Conservation (phyloP, 176 grass and related monocot genomes). For the Ensete ventricosum region DNA sequence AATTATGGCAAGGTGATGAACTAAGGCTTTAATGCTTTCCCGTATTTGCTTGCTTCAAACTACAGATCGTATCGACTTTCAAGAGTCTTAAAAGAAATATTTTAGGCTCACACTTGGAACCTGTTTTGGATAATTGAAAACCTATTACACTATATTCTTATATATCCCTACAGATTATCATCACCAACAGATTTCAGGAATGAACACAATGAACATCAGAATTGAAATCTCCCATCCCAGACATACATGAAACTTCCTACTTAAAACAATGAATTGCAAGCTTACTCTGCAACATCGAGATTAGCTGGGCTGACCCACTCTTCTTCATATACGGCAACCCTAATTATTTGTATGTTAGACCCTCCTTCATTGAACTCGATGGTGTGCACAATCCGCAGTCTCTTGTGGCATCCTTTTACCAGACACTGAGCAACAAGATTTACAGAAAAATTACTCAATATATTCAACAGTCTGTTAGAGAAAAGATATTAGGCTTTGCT, state of each 20-base stretch:
- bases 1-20: too few species aligned
- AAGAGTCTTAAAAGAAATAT: not conserved
- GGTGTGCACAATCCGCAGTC: constrained; percentile 79
- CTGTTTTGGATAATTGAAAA: not conserved
- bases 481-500: not conserved
- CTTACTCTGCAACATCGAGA: constrained; percentile 63
- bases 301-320: constrained; percentile 65
- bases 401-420: constrained; percentile 93
- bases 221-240: not conserved
- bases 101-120: not conserved
- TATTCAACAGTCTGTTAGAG: not conserved
- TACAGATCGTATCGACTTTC: not conserved
- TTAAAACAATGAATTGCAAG: not conserved
- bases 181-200: not conserved
- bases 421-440: constrained; percentile 47
- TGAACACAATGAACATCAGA: not conserved
- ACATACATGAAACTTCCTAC: not conserved
- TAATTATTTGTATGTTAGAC: constrained; percentile 69
- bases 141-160: not conserved
- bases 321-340: constrained; percentile 91
- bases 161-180: not conserved
- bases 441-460: constrained; percentile 15
- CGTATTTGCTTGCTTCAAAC: too few species aligned
- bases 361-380: constrained; percentile 91
- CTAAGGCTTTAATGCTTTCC: too few species aligned